Percentiles rank a stretch among this genome's conserved stretches.
phyloP scores from a whole-genome alignment of 2,329 filamentous ascomycete species.

The Gaeumannomyces sp. region DNA sequence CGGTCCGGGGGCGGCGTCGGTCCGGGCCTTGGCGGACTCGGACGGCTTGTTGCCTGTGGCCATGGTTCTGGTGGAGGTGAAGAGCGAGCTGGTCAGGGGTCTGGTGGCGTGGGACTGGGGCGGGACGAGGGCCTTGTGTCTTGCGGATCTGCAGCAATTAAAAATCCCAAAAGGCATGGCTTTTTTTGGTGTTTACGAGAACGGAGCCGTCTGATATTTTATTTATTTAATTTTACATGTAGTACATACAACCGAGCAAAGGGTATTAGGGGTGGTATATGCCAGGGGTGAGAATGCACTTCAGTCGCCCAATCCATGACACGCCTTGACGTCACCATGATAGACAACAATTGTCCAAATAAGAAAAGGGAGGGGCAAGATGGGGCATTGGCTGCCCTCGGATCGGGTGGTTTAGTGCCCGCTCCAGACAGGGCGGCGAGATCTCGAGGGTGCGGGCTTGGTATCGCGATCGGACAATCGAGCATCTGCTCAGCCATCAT shows the following conservation, averaged over 20 bases:
- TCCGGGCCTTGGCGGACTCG: conserved; percentile 21
- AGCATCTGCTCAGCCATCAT: background rate
- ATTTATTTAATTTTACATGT: too few species aligned
- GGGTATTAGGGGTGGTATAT: background rate
- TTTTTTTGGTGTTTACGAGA: background rate
- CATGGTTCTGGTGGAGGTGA: conserved; percentile 18
- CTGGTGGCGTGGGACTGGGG: background rate
- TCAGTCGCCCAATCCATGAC: conserved; percentile 1
- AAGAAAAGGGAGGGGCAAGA: too few species aligned
- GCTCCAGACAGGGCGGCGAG: background rate
- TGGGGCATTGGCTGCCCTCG: too few species aligned
- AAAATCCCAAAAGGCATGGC: background rate
- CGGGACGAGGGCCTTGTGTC: background rate
- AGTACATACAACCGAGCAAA: background rate
- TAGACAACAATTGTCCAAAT: background rate
- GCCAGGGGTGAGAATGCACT: background rate
- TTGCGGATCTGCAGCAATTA: background rate
- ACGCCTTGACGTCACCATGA: conserved; percentile 4
- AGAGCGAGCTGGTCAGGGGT: background rate
- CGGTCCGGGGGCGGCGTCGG: conserved; percentile 11
- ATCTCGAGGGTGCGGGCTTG: background rate
- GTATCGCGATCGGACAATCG: background rate
- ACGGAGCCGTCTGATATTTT: background rate
- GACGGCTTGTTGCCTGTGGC: conserved; percentile 23
- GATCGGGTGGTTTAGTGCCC: too few species aligned